Evolutionary conservation across 1,284 basidiomycete species (phyloP).

Genomic region (Naganishia albida): DNA sequence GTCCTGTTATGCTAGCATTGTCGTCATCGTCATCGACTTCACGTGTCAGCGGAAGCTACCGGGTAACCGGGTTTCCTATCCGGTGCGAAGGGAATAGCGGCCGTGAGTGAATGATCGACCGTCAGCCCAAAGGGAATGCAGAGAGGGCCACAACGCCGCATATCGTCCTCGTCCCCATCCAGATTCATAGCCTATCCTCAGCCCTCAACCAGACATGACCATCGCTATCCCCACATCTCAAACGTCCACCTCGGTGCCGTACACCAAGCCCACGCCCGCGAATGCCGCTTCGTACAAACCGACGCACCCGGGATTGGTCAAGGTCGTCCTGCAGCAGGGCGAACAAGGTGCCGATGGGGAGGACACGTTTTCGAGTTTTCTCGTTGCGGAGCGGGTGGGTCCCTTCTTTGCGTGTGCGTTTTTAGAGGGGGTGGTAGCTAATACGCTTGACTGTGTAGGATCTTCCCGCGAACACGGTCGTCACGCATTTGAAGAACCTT

Average conservation of each 20-base stretch:
- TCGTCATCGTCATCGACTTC: background rate
- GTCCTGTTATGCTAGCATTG: too few species aligned
- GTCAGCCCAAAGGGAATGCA: too few species aligned
- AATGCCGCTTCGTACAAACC: constrained; percentile 46
- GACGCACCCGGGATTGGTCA: constrained; percentile 48
- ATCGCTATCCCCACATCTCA: constrained; percentile 22
- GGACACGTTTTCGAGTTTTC: constrained; percentile 47
- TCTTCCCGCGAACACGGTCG: constrained; percentile 41
- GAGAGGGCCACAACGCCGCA: background rate
- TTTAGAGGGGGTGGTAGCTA: background rate
- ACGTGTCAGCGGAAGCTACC: background rate
- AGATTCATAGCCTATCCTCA: too few species aligned
- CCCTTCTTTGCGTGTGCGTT: background rate
- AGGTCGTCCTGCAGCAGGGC: constrained; percentile 43
- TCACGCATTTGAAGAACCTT: constrained; percentile 45
- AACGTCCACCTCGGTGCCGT: constrained; percentile 38
- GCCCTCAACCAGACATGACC: constrained; percentile 14
- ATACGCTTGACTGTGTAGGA: constrained; percentile 42
- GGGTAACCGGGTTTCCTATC: too few species aligned
- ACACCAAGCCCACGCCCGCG: constrained; percentile 45
- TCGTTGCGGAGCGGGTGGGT: constrained; percentile 48
- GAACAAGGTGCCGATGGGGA: constrained; percentile 35
- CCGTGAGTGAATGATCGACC: too few species aligned
- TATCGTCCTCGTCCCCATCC: too few species aligned
- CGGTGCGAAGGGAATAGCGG: too few species aligned